Conservation (phyloP, 1,284 basidiomycete genomes). For the Puccinia triticina region DNA sequence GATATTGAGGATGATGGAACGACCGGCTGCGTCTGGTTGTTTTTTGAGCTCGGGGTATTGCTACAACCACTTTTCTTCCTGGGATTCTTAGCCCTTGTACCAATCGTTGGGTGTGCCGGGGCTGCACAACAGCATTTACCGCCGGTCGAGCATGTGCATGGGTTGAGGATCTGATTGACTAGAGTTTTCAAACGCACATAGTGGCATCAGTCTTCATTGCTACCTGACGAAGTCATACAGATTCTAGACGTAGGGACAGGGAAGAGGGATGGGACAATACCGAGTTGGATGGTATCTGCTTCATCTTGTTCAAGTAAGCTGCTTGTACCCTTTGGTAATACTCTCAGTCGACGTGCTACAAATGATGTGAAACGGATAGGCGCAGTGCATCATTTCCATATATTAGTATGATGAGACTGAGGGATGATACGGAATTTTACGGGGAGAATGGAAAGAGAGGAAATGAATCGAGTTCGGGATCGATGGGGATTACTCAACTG, state of each 20-base stretch:
- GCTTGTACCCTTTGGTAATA: slow-evolving; percentile 31
- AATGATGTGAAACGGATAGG: neutral
- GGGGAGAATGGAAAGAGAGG: neutral
- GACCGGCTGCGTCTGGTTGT: neutral
- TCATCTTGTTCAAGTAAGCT: neutral
- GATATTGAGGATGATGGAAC: neutral
- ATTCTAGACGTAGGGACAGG: neutral
- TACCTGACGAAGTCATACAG: neutral
- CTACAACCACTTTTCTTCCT: neutral
- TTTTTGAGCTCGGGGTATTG: neutral
- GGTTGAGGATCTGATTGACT: slow-evolving; percentile 26
- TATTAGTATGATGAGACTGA: neutral
- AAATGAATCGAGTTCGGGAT: neutral
- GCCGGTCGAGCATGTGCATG: slow-evolving; percentile 27
- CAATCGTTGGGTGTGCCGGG: slow-evolving; percentile 10
- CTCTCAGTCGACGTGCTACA: slow-evolving; percentile 16
- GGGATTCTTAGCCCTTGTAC: neutral
- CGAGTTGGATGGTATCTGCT: neutral
- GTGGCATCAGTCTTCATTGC: neutral
- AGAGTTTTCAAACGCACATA: neutral
- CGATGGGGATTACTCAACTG: slow-evolving; percentile 1
- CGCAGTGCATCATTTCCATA: neutral
- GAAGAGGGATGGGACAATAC: neutral
- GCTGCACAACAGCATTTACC: slow-evolving; percentile 28
- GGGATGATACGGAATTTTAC: neutral